Percentiles rank a stretch among this genome's conserved stretches.
These are phyloP conservation scores for sunflower (Helianthus annuus) DNA, from an alignment of 129 eudicot species.

Conservation along the genomic window HanXRQr2.0-SUNRISE NC_035448.2:181529961-181530460, in stretches of 20 bases:
- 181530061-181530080: constrained; percentile 34
- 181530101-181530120: constrained; percentile 29
- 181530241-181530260: constrained; percentile 27
- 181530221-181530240: constrained; percentile 44
- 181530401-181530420: constrained; percentile 28
- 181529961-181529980: constrained; percentile 34
- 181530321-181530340: constrained; percentile 37
- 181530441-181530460: constrained; percentile 25
- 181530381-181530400: constrained; percentile 36
- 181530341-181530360: constrained; percentile 28
- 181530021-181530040: constrained; percentile 38
- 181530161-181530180: constrained; percentile 27
- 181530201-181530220: constrained; percentile 36
- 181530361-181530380: constrained; percentile 30
- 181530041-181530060: constrained; percentile 34
- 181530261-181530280: constrained; percentile 33
- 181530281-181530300: constrained; percentile 23
- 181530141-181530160: constrained; percentile 15
- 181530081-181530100: constrained; percentile 23
- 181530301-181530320: constrained; percentile 32
- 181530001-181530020: constrained; percentile 33
- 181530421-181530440: constrained; percentile 33
- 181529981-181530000: constrained; percentile 45
- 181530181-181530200: constrained; percentile 39
- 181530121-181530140: constrained; percentile 39